Conservation (phyloP, 2,329 filamentous ascomycete genomes). For the Sarocladium oryzae region DNA sequence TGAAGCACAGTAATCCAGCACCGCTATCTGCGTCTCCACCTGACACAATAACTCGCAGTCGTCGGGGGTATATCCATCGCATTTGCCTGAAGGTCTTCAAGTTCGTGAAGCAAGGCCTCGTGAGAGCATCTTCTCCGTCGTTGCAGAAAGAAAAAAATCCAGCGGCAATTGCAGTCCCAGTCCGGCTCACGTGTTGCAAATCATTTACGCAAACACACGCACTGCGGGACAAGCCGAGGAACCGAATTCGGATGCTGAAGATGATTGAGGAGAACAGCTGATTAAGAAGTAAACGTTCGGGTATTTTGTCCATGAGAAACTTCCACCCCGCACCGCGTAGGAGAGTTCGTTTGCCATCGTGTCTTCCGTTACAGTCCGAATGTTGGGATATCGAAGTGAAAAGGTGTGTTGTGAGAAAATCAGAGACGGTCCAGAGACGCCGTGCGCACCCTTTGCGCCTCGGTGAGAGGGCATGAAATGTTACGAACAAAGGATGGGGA, state of each 20-base stretch:
- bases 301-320: constrained; percentile 8
- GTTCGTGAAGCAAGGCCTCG: constrained; percentile 28
- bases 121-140: constrained; percentile 26
- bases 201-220: constrained; percentile 8
- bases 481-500: constrained; percentile 6
- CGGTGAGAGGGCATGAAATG: constrained; percentile 1
- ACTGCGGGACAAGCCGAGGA: constrained; percentile 14
- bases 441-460: constrained; percentile 4
- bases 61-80: constrained; percentile 15
- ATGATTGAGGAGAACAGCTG: not conserved
- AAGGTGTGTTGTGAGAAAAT: constrained; percentile 7
- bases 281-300: constrained; percentile 4
- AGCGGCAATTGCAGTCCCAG: constrained; percentile 17
- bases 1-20: constrained; percentile 2
- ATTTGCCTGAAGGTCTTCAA: constrained; percentile 18
- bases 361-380: constrained; percentile 8
- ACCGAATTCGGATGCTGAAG: constrained; percentile 1
- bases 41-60: constrained; percentile 11
- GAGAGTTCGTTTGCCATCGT: constrained; percentile 7
- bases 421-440: constrained; percentile 9
- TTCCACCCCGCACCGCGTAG: constrained; percentile 6
- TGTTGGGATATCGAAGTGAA: constrained; percentile 9
- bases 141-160: constrained; percentile 17
- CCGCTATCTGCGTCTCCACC: constrained; percentile 2
- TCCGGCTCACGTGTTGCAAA: not conserved